These are phyloP conservation scores for Alternaria brassicicola DNA, from an alignment of 2,329 filamentous ascomycete genomes.

Conservation along the genomic window DNA sequence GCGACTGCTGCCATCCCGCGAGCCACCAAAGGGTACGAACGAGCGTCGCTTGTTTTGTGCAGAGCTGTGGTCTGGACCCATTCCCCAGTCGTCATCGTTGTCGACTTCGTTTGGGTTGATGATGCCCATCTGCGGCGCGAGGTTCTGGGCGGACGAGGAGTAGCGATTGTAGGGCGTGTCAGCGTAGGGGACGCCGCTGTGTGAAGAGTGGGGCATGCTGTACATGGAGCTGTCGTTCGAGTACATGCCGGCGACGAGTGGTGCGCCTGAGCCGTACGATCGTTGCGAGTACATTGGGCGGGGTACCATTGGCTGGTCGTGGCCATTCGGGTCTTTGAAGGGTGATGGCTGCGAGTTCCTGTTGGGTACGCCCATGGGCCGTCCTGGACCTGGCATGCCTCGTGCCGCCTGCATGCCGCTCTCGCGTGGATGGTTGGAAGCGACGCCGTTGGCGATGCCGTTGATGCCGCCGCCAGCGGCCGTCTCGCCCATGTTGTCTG, in stretches of 20 bases:
- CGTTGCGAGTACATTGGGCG: constrained; percentile 33
- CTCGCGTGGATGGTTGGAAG: constrained; percentile 64
- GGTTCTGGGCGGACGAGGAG: constrained; percentile 47
- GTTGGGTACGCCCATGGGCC: constrained; percentile 32
- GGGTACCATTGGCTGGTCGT: constrained; percentile 28
- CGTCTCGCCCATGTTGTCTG: constrained; percentile 69
- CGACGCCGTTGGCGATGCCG: constrained; percentile 67
- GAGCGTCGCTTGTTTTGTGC: constrained; percentile 60
- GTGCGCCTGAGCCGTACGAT: constrained; percentile 28
- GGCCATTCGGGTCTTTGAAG: constrained; percentile 34
- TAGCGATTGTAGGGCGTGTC: constrained; percentile 73
- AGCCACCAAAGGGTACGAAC: constrained; percentile 62
- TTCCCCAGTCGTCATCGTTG: constrained; percentile 87
- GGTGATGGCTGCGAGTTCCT: constrained; percentile 32
- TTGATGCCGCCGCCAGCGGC: constrained; percentile 69
- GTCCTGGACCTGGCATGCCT: constrained; percentile 36
- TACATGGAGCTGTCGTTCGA: constrained; percentile 53
- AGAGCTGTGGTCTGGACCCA: constrained; percentile 58
- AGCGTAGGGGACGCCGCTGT: constrained; percentile 53
- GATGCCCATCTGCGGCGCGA: constrained; percentile 47
- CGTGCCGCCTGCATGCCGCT: constrained; percentile 69
- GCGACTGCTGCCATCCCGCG: constrained; percentile 48
- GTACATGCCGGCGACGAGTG: constrained; percentile 42
- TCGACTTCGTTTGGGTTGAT: constrained; percentile 81
- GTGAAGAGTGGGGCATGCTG: constrained; percentile 53